phyloP scores from a whole-genome alignment of 352 stramenopile genomes.

The Aphanomyces euteiches region DNA sequence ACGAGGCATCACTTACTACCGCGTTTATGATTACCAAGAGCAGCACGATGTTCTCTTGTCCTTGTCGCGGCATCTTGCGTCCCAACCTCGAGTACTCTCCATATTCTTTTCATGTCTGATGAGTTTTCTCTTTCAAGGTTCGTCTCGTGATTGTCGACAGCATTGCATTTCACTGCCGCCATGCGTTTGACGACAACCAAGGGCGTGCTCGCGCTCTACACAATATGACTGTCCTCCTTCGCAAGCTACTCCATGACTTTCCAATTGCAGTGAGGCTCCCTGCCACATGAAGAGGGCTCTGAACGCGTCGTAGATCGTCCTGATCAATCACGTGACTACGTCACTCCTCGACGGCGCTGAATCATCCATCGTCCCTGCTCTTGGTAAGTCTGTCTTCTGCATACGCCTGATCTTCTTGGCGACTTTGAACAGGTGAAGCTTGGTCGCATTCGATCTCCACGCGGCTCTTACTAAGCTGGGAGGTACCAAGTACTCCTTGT shows the following conservation, averaged over 20 bases:
- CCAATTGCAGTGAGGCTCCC: constrained; percentile 43
- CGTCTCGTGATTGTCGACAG: constrained; percentile 91
- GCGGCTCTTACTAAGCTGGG: constrained; percentile 59
- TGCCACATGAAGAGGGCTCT: background rate
- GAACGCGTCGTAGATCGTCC: constrained; percentile 42
- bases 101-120: constrained; percentile 10
- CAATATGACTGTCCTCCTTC: constrained; percentile 64
- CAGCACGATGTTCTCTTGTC: constrained; percentile 85
- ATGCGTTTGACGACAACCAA: constrained; percentile 71
- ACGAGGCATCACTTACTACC: constrained; percentile 65
- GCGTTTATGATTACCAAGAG: constrained; percentile 83
- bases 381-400: constrained; percentile 31
- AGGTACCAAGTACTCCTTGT: constrained; percentile 39
- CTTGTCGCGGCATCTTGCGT: constrained; percentile 54
- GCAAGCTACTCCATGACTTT: constrained; percentile 53
- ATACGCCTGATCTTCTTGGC: background rate
- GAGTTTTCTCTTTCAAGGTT: constrained; percentile 42
- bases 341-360: constrained; percentile 21
- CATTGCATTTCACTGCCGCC: constrained; percentile 92
- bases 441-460: constrained; percentile 67
- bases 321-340: constrained; percentile 74
- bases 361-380: constrained; percentile 39
- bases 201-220: constrained; percentile 66
- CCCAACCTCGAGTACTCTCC: constrained; percentile 17
- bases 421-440: constrained; percentile 45